These are phyloP conservation scores for Starmerella geochares DNA, from an alignment of 805 yeast species.

Conservation along the genomic window DNA sequence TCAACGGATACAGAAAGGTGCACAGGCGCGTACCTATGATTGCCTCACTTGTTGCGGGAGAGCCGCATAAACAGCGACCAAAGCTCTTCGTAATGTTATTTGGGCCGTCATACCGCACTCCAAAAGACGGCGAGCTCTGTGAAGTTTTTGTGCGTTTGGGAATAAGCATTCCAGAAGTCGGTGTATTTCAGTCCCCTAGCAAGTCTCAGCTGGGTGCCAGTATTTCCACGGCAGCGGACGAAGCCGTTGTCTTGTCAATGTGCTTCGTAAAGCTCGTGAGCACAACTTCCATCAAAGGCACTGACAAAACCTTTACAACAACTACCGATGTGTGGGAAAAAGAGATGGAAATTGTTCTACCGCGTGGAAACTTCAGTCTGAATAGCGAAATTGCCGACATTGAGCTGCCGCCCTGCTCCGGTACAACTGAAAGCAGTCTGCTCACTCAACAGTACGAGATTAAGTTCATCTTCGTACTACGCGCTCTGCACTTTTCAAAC, in stretches of 20 bases:
- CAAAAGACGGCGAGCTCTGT: constrained; percentile 8
- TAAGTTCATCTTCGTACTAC: constrained; percentile 8
- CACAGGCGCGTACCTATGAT: background rate
- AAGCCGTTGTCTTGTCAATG: constrained; percentile 5
- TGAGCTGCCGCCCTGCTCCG: constrained; percentile 13
- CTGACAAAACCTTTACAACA: background rate
- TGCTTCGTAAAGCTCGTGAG: constrained; percentile 3
- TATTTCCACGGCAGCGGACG: background rate
- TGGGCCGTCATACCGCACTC: constrained; percentile 9
- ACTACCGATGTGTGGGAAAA: background rate
- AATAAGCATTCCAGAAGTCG: constrained; percentile 6
- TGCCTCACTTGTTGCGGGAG: background rate
- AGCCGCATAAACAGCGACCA: constrained; percentile 1
- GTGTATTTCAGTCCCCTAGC: constrained; percentile 15
- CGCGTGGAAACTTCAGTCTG: background rate
- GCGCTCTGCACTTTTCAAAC: constrained; percentile 8
- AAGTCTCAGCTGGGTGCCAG: constrained; percentile 8
- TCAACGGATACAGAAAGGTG: background rate
- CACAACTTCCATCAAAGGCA: background rate
- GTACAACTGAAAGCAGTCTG: background rate
- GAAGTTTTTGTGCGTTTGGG: constrained; percentile 1
- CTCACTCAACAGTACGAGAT: constrained; percentile 3
- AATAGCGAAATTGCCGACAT: constrained; percentile 10
- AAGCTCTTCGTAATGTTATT: constrained; percentile 5
- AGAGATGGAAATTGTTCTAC: background rate